These are phyloP conservation scores for Vitis hybrid DNA, from an alignment of 177 flowering plant species.

Conservation along the genomic window DNA sequence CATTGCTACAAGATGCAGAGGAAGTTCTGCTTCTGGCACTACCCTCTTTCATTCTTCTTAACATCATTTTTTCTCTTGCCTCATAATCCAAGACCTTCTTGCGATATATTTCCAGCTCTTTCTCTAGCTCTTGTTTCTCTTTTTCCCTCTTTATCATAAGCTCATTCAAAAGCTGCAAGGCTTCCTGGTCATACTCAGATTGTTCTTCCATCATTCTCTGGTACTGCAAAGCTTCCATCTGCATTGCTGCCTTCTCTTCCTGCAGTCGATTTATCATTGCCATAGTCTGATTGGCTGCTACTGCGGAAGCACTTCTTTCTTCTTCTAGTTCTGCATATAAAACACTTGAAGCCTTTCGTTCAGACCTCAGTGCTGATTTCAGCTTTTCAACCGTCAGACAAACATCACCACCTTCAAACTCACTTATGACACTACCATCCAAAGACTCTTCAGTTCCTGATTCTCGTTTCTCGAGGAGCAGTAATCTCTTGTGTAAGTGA, in stretches of 20 bases:
- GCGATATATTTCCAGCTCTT: constrained; percentile 59
- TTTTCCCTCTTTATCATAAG: constrained; percentile 80
- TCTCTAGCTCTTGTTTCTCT: constrained; percentile 81
- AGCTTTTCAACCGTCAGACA: constrained; percentile 46
- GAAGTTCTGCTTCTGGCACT: constrained; percentile 42
- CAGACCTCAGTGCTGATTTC: constrained; percentile 52
- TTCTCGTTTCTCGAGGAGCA: constrained; percentile 41
- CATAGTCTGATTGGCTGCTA: constrained; percentile 87
- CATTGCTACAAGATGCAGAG: constrained; percentile 51
- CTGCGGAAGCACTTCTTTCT: constrained; percentile 81
- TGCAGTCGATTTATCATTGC: constrained; percentile 92
- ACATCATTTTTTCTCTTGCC: constrained; percentile 47
- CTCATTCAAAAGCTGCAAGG: constrained; percentile 79
- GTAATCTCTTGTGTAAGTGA: constrained; percentile 37
- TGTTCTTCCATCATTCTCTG: constrained; percentile 97
- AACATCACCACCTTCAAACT: constrained; percentile 54
- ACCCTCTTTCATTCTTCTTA: constrained; percentile 33
- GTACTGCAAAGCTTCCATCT: constrained; percentile 90
- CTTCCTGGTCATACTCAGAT: constrained; percentile 88
- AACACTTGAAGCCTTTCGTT: constrained; percentile 51
- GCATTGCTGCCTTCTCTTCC: constrained; percentile 92
- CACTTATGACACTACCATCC: constrained; percentile 74
- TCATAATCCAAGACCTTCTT: constrained; percentile 61
- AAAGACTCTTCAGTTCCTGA: constrained; percentile 63
- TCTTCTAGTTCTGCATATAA: constrained; percentile 80